Evolutionary conservation across 148 eudicot species (phyloP).

Genomic region (Simmondsia chinensis): DNA sequence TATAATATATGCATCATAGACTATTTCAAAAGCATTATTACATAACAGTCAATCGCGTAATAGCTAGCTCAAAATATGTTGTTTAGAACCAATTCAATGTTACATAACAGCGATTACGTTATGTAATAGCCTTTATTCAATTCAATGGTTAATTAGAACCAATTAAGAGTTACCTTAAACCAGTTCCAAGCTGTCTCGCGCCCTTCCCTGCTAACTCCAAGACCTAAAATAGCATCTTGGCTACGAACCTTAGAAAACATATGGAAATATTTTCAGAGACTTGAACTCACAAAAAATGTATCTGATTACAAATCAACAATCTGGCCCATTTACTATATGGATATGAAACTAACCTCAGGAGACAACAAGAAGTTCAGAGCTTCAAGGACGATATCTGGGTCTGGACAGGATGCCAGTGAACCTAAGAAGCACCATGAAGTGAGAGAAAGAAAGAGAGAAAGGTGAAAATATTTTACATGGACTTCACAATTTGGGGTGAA

Average conservation of each 20-base stretch:
- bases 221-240: constrained; percentile 81
- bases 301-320: no score
- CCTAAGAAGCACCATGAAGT: constrained; percentile 17
- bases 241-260: constrained; percentile 59
- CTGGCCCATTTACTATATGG: no score
- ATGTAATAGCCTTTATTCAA: no score
- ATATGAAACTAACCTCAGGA: constrained; percentile 28
- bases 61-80: no score
- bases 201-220: constrained; percentile 53
- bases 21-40: no score
- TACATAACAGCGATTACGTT: no score
- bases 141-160: no score
- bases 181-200: constrained; percentile 92
- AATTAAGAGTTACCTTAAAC: constrained; percentile 54
- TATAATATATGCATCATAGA: no score
- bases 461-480: no score
- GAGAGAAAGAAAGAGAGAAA: neutral
- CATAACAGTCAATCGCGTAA: no score
- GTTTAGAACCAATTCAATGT: no score
- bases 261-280: neutral
- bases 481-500: no score
- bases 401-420: constrained; percentile 48
- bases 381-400: constrained; percentile 57
- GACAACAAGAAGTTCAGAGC: constrained; percentile 50
- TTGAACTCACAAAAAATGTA: neutral